Base-by-base conservation (phyloP, 108 stramenopile species). In the Fistulifera pelliculosa region DNA sequence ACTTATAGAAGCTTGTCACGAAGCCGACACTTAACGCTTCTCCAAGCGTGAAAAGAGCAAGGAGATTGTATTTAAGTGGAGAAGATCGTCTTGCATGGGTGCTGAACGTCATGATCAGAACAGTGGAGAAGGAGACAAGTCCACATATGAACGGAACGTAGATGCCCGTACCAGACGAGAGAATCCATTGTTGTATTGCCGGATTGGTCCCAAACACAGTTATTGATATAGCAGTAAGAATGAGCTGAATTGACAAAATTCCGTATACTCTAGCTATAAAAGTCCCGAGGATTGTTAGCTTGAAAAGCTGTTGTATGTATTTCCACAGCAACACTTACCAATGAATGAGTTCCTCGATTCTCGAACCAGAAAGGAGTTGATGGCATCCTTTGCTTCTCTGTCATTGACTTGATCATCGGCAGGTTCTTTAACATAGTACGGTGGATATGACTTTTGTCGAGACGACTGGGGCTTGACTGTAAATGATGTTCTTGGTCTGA, bases 21-120 rank as follows among this genome's bases (percentile, higher is more conserved):
- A 85, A 83, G 5, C 85, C 90, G 38, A 87, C 79, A 0, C 74
- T 58, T 17, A 85, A 62, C 5, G 85, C 69, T 62, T 91, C 81
- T 42, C 85, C 85, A n/a, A 80, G 10, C 19, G 90, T 87, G 58
- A n/a, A 91, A n/a, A 78, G 51, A 2, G 69, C 22, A 6, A 91
- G 67, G 43, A 87, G 68, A 31, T 75, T 74, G 83, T 83, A 87
- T 66, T 78, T 83, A 57, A 79, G 60, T 39, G 79, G 77, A 7
- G 76, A 55, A 15, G 77, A 69, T 48, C 67, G 83, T 38, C 90
- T 39, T 17, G 79, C 81, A 5, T 63, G 28, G 35, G 73, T 65
- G 28, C 68, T 78, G 3, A 55, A 28, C 38, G 65, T 61, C 16
- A 79, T 70, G 14, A 79, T 54, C 47, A 76, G 75, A 63, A 71